A percentile compares a stretch with the other conserved stretches of the same genome.
Conservation (phyloP, 768 basidiomycete species). For the Russula griseocarnosa region DNA sequence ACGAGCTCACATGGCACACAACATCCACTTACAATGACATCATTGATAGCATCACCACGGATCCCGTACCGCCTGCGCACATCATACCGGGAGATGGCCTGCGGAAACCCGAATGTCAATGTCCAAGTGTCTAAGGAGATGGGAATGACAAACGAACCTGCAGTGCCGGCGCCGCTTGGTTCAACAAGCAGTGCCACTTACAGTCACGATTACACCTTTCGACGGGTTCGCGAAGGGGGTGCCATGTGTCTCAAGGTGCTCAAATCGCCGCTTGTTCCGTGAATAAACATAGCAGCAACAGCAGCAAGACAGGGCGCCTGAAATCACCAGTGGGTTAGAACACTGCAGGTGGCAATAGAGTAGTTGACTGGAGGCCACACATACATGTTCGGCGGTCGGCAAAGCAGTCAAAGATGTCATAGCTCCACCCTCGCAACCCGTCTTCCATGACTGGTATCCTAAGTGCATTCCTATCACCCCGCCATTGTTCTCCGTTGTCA, state of each 20-base stretch:
- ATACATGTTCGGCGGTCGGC: conserved; percentile 1
- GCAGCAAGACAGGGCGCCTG: not conserved
- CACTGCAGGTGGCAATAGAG: not conserved
- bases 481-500: not conserved
- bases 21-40: not conserved
- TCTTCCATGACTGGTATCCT: not conserved
- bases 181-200: not conserved
- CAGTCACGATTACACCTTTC: not conserved
- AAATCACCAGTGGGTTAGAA: not conserved
- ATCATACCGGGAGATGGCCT: not conserved
- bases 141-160: not conserved
- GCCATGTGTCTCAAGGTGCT: conserved; percentile 1
- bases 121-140: not conserved
- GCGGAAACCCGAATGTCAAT: not conserved
- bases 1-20: conserved; percentile 1
- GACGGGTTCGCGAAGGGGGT: not conserved
- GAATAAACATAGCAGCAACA: not conserved
- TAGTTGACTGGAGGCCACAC: not conserved
- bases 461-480: not conserved
- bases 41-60: not conserved
- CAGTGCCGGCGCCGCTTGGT: not conserved
- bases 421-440: not conserved
- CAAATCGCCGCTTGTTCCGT: not conserved
- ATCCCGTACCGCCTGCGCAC: conserved; percentile 5
- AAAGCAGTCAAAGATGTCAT: conserved; percentile 5